Percentiles rank a stretch among this genome's conserved stretches.
Evolutionary conservation across 148 eudicot genomes (phyloP).

Genomic region (Cornus kousa): DNA sequence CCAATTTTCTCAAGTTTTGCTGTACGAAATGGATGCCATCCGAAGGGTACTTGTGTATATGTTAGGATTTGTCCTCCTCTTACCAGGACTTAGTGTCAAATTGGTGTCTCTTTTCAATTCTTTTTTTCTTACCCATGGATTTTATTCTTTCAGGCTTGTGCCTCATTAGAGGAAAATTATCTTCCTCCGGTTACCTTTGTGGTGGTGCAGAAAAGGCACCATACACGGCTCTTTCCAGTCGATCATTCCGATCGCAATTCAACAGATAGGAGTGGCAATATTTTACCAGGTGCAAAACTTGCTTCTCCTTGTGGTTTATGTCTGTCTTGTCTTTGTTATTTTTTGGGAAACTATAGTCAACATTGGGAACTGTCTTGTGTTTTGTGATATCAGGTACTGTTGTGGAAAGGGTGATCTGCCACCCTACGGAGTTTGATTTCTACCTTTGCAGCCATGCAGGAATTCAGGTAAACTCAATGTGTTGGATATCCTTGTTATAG

Average conservation of each 20-base stretch:
- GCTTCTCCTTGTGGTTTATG: neutral
- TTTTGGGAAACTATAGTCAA: neutral
- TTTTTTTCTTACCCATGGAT: neutral
- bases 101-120: neutral
- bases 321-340: neutral
- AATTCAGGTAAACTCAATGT: conserved; percentile 49
- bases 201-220: conserved; percentile 92
- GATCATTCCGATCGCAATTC: conserved; percentile 28
- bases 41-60: conserved; percentile 45
- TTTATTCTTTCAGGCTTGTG: conserved; percentile 57
- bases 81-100: neutral
- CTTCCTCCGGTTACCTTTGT: conserved; percentile 73
- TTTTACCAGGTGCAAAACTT: conserved; percentile 58
- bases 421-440: conserved; percentile 63
- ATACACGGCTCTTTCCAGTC: conserved; percentile 74
- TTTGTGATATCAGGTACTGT: conserved; percentile 50
- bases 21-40: conserved; percentile 76
- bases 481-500: neutral
- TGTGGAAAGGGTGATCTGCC: conserved; percentile 63
- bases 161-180: conserved; percentile 52
- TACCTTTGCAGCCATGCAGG: conserved; percentile 87
- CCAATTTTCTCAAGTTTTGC: conserved; percentile 67
- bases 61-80: neutral
- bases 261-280: conserved; percentile 81
- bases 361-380: neutral